Evolutionary conservation across 345 rosid species (phyloP), one percentile per base, ranked within the genome.

Genomic region (Arabidopsis arenosa): DNA sequence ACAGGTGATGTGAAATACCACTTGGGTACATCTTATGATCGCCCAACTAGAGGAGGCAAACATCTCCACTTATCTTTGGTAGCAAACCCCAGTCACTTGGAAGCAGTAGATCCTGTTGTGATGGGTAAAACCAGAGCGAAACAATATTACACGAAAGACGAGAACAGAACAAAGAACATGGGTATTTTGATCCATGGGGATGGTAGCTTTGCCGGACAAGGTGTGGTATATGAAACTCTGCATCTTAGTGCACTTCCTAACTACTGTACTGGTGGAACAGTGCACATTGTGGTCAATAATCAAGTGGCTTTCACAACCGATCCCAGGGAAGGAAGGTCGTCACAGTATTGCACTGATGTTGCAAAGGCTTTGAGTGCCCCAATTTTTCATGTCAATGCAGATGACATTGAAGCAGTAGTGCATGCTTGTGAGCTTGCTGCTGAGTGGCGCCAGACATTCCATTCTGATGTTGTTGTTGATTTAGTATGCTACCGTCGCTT

Each of bases 131-230:
- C 96, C 66, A 84, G 96, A 76, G 96, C 89, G 13, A 91, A 91
- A 65, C 96, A 91, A 53, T 91, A 91, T 73, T 89, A 83, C 82
- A 84, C 92, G 26, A 87, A 83, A 68, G 96, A 91, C 59, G 55
- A 26, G 43, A 80, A 87, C 45, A 85, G 93, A 76, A 87, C 85
- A 18, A 87, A 87, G 83, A 89, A 89, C 81, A 81, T 91, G 92
- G 92, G 82, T 26, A 26, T 91, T 53, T 81, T 91, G 86, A 89
- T 91, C 77, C 96, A 91, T 67, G 96, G 96, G 13, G 96, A 91
- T 85, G 96, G 96, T 45, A 91, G 93, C 79, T 91, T 91, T 80
- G 93, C 96, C 4, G 96, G 93, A 28, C 96, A 91, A 80, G 96
- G 96, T 61, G 96, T 91, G 11, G 93, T 91, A 0, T 91, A 91